phyloP scores from a whole-genome alignment of 164 flowering plant species.

The Santalum album region DNA sequence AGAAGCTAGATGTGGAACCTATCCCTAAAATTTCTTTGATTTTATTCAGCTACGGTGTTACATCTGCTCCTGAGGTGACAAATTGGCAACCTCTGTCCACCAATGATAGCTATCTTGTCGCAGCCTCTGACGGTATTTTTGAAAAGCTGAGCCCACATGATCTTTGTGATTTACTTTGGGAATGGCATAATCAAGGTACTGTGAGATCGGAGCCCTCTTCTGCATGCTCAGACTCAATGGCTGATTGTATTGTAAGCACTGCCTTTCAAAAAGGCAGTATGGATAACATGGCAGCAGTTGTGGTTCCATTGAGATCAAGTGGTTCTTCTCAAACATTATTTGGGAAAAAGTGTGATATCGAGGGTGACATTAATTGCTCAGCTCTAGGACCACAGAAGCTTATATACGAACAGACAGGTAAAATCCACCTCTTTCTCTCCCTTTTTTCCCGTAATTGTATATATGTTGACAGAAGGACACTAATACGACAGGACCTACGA shows the following conservation, averaged over 20 bases:
- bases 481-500: background rate
- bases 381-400: slow-evolving; percentile 19
- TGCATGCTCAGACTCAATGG: slow-evolving; percentile 54
- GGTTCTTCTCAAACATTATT: slow-evolving; percentile 15
- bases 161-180: slow-evolving; percentile 82
- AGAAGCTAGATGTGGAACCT: too few species aligned
- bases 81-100: slow-evolving; percentile 71
- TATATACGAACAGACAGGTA: slow-evolving; percentile 32
- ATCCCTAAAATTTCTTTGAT: too few species aligned
- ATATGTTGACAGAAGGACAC: background rate
- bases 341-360: slow-evolving; percentile 22
- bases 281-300: slow-evolving; percentile 89
- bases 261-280: slow-evolving; percentile 81
- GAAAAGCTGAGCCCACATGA: slow-evolving; percentile 75
- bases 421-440: background rate
- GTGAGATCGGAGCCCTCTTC: slow-evolving; percentile 24
- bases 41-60: slow-evolving; percentile 74
- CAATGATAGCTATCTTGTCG: slow-evolving; percentile 80
- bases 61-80: slow-evolving; percentile 82
- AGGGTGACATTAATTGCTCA: slow-evolving; percentile 19
- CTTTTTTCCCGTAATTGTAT: background rate
- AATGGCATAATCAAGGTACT: slow-evolving; percentile 26
- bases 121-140: slow-evolving; percentile 92
- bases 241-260: slow-evolving; percentile 69
- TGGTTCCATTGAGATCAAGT: slow-evolving; percentile 52